Evolutionary conservation across 2,329 filamentous ascomycete genomes (phyloP).

Genomic region (Penicillium nordicum): DNA sequence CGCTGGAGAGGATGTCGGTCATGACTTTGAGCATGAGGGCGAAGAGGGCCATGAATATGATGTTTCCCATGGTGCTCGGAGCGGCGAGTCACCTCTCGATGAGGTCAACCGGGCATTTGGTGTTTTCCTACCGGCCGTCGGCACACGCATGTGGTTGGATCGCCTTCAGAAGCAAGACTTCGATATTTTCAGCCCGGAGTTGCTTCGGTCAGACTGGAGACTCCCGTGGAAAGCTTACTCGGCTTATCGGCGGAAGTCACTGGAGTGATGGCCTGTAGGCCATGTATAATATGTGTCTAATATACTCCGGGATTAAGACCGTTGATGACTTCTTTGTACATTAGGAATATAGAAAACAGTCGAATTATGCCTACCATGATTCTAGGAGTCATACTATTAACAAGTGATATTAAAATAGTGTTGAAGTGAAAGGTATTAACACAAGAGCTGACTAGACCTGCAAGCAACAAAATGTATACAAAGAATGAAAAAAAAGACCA

Average conservation of each 20-base stretch:
- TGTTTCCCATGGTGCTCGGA: constrained; percentile 35
- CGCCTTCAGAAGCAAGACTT: constrained; percentile 78
- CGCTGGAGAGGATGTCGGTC: constrained; percentile 69
- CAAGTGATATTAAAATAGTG: neutral
- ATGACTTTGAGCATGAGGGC: constrained; percentile 82
- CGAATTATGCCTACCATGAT: neutral
- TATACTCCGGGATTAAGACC: neutral
- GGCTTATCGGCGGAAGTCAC: constrained; percentile 56
- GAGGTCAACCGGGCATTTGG: constrained; percentile 69
- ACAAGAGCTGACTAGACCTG: neutral
- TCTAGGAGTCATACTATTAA: neutral
- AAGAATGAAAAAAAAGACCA: constrained; percentile 1
- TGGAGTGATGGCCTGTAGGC: constrained; percentile 25
- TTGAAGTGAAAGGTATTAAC: neutral
- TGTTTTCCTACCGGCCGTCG: constrained; percentile 74
- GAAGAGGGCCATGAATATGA: constrained; percentile 65
- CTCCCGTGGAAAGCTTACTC: constrained; percentile 75
- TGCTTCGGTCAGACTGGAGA: constrained; percentile 72
- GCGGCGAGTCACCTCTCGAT: constrained; percentile 37
- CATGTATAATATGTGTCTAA: constrained; percentile 20
- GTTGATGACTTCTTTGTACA: neutral
- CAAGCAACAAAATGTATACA: constrained; percentile 9
- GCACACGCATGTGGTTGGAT: constrained; percentile 74
- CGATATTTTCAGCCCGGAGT: constrained; percentile 66
- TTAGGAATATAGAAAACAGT: neutral